Conservation (phyloP, 2,329 filamentous ascomycete genomes). For the Xenosphaeropsis pyriputrescens region DNA sequence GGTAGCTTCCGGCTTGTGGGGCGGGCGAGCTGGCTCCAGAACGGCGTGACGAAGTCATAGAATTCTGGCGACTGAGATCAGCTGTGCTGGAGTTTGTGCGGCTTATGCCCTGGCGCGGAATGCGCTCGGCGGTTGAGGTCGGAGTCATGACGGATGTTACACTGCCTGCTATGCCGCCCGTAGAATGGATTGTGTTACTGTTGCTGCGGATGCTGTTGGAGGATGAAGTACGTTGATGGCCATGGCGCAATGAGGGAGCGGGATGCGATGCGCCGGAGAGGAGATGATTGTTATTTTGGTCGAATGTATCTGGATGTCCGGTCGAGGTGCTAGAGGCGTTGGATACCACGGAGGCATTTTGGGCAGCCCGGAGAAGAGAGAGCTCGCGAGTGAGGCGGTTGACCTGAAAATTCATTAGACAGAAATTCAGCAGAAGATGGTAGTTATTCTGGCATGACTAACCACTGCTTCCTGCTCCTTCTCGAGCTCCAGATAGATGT, state of each 20-base stretch:
- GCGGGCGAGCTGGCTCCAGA: conserved; percentile 16
- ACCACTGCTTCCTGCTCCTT: conserved; percentile 93
- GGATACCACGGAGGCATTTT: conserved; percentile 51
- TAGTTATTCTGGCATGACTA: conserved; percentile 19
- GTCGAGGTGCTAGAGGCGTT: conserved; percentile 49
- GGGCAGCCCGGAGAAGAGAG: conserved; percentile 58
- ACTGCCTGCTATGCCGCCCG: conserved; percentile 27
- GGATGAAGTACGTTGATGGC: conserved; percentile 40
- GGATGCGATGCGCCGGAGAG: conserved; percentile 42
- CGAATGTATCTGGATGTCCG: conserved; percentile 31
- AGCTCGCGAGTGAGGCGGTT: conserved; percentile 89
- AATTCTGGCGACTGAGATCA: conserved; percentile 17
- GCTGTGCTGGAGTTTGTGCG: conserved; percentile 12
- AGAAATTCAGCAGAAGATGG: not conserved
- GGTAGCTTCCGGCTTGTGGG: conserved; percentile 12
- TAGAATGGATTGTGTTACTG: conserved; percentile 23
- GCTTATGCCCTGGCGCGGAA: conserved; percentile 8
- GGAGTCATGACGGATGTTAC: conserved; percentile 30
- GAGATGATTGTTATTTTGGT: conserved; percentile 32
- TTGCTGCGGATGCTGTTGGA: conserved; percentile 38
- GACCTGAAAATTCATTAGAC: conserved; percentile 37
- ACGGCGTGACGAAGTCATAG: conserved; percentile 11
- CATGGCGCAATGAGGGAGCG: conserved; percentile 36
- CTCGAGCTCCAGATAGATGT: conserved; percentile 79
- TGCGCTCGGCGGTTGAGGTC: conserved; percentile 15